Base-by-base conservation (phyloP, 805 yeast species). In the Komagataella kurtzmanii region DNA sequence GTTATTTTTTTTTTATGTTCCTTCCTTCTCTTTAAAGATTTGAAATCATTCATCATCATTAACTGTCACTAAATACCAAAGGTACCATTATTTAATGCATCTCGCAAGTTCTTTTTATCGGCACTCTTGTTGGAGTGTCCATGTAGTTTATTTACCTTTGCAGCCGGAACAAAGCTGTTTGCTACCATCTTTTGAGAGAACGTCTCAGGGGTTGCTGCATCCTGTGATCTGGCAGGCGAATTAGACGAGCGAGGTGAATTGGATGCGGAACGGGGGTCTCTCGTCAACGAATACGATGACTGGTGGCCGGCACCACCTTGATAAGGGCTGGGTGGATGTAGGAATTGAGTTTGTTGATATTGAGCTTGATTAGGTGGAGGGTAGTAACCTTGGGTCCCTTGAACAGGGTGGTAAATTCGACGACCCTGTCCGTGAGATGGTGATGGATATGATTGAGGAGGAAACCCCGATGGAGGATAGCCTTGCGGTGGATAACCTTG, bases 61-160 rank as follows among this genome's bases (percentile, higher is more conserved):
- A 30, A 30, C 8, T 30, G 12, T 30, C 40, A 30, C 40, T 65
- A 83, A 44, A 85, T 82, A 48, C 91, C 91, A 66, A 83, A 85
- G 51, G 74, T 74, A 30, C 85, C 85, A 52, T 77, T 79, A 59
- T 77, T 76, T 49, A 85, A 72, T 1, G 87, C 86, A 50, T 79
- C 75, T 57, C 88, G 73, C 47, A 85, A 70, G 51, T 74, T 71
- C 46, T 78, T 82, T 58, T 81, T 79, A 57, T 77, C 77, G 43
- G 70, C 64, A 21, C 62, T 60, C 40, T 30, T 30, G 10, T 61
- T 57, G 24, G 59, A 61, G 7, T 67, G 69, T 19, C 75, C 76
- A 56, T 75, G 80, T 6, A 74, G 57, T 55, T 68, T 74, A 59
- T 70, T 78, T 59, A 73, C 72, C 30, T 65, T 65, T 1, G 40